These are phyloP conservation scores for Parsonsia alboflavescens DNA, from an alignment of 257 asterid species.

Conservation along the genomic window DNA sequence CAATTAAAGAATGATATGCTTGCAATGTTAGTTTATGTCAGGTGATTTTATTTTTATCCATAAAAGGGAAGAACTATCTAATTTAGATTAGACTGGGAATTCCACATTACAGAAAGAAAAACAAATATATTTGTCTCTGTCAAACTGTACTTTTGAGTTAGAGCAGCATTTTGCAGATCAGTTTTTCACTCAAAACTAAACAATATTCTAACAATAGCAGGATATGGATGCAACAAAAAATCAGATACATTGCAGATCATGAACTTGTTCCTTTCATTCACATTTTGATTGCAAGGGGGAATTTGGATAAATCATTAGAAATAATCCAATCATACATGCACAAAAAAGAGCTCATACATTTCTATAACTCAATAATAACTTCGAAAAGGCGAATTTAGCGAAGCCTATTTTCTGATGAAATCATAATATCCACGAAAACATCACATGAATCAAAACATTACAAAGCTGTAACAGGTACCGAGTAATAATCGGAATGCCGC, in stretches of 20 bases:
- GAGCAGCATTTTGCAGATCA: neutral
- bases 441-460: neutral
- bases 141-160: neutral
- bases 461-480: neutral
- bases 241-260: neutral
- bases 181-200: neutral
- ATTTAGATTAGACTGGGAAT: neutral
- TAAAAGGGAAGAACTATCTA: neutral
- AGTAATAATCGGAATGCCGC: neutral
- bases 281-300: neutral
- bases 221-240: neutral
- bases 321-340: neutral
- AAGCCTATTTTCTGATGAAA: neutral
- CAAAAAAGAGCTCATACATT: neutral
- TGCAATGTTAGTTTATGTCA: neutral
- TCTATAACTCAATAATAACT: neutral
- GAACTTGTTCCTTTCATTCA: neutral
- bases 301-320: neutral
- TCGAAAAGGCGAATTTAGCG: neutral
- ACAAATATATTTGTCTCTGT: neutral
- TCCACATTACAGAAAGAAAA: neutral
- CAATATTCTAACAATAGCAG: neutral
- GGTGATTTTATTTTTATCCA: neutral
- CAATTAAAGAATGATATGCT: neutral
- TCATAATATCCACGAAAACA: neutral